These are phyloP conservation scores for Trapa incisa DNA, from an alignment of 345 rosid genomes.

Conservation along the genomic window DNA sequence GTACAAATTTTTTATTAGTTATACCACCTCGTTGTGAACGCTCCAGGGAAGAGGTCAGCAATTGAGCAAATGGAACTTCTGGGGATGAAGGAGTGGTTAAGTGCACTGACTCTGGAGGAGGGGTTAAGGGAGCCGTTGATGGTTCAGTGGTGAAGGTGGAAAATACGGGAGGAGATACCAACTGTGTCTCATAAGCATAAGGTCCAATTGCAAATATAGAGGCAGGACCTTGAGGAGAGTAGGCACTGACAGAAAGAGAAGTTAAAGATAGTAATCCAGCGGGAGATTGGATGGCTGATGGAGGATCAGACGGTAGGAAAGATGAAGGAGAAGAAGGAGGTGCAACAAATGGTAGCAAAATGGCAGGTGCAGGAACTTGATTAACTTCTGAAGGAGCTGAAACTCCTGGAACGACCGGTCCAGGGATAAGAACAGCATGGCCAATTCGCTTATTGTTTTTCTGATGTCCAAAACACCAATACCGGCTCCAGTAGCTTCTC, in stretches of 20 bases:
- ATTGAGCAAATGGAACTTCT: constrained; percentile 89
- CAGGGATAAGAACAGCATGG: constrained; percentile 74
- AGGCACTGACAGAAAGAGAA: constrained; percentile 42
- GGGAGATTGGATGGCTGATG: constrained; percentile 71
- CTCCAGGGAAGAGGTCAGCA: constrained; percentile 86
- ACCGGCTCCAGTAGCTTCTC: constrained; percentile 67
- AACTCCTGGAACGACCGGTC: constrained; percentile 29
- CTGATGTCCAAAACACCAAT: constrained; percentile 76
- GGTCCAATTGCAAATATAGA: constrained; percentile 78
- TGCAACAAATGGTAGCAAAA: constrained; percentile 59
- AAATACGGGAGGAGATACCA: constrained; percentile 85
- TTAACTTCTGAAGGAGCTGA: constrained; percentile 29
- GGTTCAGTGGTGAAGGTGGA: constrained; percentile 89
- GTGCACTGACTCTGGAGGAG: constrained; percentile 86
- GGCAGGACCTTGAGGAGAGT: constrained; percentile 58
- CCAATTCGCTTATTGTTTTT: constrained; percentile 68
- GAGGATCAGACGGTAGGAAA: constrained; percentile 74
- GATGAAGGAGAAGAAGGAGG: constrained; percentile 98
- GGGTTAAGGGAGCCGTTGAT: constrained; percentile 87
- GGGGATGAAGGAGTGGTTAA: constrained; percentile 89
- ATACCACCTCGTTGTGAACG: constrained; percentile 60
- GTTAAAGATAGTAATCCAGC: constrained; percentile 53
- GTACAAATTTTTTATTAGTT: constrained; percentile 43
- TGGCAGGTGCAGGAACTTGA: constrained; percentile 36
- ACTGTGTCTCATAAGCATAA: constrained; percentile 93